Evolutionary conservation across 176 grass and related monocot genomes (phyloP).

Genomic region (Metroxylon sagu): DNA sequence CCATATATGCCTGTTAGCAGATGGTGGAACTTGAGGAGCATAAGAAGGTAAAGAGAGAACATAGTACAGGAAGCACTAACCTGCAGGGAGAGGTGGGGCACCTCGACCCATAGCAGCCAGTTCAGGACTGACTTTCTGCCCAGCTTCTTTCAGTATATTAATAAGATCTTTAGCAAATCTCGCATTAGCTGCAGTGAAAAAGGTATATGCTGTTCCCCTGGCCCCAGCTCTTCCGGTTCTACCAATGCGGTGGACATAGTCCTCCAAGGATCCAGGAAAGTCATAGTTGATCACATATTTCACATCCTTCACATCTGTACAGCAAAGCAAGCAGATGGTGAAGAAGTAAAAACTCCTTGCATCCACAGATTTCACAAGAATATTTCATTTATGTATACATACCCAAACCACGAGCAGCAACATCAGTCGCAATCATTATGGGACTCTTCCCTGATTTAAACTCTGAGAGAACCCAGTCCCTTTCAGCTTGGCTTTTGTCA

Average conservation of each 20-base stretch:
- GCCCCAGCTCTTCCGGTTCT: slow-evolving; percentile 76
- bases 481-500: slow-evolving; percentile 93
- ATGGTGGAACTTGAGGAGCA: too few species aligned
- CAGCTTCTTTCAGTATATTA: slow-evolving; percentile 80
- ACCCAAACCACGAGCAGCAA: slow-evolving; percentile 91
- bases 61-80: slow-evolving; percentile 14
- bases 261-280: slow-evolving; percentile 87
- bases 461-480: slow-evolving; percentile 97
- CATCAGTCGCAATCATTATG: slow-evolving; percentile 95
- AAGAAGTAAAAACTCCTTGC: too few species aligned
- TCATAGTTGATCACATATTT: slow-evolving; percentile 99
- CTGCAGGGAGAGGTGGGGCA: slow-evolving; percentile 52
- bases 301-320: slow-evolving; percentile 91
- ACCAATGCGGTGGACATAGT: slow-evolving; percentile 93
- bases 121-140: slow-evolving; percentile 80
- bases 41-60: too few species aligned
- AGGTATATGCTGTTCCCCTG: slow-evolving; percentile 88
- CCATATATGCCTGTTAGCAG: too few species aligned
- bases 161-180: slow-evolving; percentile 85
- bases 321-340: too few species aligned
- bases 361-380: background rate
- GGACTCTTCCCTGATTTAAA: slow-evolving; percentile 94
- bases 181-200: slow-evolving; percentile 85
- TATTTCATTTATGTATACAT: slow-evolving; percentile 11
- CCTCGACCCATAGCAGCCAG: slow-evolving; percentile 74